Evolutionary conservation across 176 grass and related monocot species (phyloP).

Genomic region (Ananas comosus): DNA sequence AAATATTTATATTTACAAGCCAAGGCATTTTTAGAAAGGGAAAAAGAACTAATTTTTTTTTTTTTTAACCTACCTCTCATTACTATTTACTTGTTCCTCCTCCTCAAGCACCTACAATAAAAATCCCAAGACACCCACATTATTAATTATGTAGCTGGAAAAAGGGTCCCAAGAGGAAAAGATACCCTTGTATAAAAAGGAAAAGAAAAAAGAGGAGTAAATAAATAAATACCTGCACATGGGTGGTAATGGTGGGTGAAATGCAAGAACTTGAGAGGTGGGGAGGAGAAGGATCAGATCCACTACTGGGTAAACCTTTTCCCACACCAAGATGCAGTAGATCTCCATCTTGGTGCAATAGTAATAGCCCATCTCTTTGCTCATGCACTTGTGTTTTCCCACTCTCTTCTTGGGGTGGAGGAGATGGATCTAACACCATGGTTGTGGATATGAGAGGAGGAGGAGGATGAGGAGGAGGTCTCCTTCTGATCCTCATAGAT

Average conservation of each 20-base stretch:
- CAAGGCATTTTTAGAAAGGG: not conserved
- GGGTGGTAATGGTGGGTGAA: not conserved
- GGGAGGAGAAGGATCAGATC: not conserved
- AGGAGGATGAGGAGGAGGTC: conserved; percentile 1
- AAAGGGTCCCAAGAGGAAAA: not conserved
- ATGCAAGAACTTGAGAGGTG: not conserved
- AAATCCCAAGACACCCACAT: not conserved
- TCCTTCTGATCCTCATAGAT: conserved; percentile 19
- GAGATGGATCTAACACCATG: conserved; percentile 9
- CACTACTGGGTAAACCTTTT: not conserved
- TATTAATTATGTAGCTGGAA: not conserved
- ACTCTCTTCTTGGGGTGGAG: not conserved
- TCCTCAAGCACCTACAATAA: conserved; percentile 12
- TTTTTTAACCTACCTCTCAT: conserved; percentile 12
- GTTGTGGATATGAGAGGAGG: conserved; percentile 2
- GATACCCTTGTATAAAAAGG: not conserved
- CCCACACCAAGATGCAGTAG: not conserved
- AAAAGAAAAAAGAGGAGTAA: not conserved
- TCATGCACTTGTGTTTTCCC: not conserved
- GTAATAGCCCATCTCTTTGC: not conserved
- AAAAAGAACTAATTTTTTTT: not conserved
- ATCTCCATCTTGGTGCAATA: conserved; percentile 17
- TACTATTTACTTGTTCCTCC: conserved; percentile 15
- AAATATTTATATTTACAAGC: not conserved
- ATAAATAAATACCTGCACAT: not conserved